Percentiles rank a stretch among this genome's conserved stretches.
phyloP scores from a whole-genome alignment of 176 grass and related monocot species.

The Neostapfia colusana region DNA sequence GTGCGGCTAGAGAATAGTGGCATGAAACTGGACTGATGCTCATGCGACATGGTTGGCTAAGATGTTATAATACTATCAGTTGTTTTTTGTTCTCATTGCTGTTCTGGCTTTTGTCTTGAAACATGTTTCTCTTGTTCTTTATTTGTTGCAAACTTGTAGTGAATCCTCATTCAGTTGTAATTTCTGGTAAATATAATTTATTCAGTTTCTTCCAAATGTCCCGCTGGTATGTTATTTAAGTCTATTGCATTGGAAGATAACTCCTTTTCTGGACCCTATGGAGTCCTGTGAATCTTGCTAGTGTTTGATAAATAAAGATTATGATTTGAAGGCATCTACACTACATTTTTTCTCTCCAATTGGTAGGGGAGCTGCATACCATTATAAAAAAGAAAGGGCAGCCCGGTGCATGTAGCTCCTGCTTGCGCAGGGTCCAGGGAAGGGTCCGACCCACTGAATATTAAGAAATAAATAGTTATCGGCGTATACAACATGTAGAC shows the following conservation, averaged over 20 bases:
- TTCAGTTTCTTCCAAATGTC: neutral
- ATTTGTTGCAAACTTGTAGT: constrained; percentile 14
- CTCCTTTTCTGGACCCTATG: neutral
- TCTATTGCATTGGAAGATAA: neutral
- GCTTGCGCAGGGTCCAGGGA: too few relatives aligned
- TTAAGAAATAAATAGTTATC: neutral
- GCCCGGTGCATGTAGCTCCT: too few relatives aligned
- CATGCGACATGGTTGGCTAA: neutral
- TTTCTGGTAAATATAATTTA: neutral
- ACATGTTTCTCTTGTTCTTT: neutral
- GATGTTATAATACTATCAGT: constrained; percentile 2
- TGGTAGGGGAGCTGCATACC: neutral
- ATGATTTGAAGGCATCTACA: neutral
- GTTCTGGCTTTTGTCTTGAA: neutral
- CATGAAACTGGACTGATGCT: constrained; percentile 7
- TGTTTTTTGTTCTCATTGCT: neutral
- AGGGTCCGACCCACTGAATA: too few relatives aligned
- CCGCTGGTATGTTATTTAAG: neutral
- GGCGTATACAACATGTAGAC: neutral
- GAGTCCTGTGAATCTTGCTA: neutral
- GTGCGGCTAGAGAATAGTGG: constrained; percentile 17
- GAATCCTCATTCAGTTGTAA: neutral
- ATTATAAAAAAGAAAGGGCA: too few relatives aligned
- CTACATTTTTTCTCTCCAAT: neutral
- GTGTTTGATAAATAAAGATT: neutral